A percentile compares a stretch with the other conserved stretches of the same genome.
These are phyloP conservation scores for Eutrema japonicum DNA, from an alignment of 345 rosid species.

Conservation along the genomic window DNA sequence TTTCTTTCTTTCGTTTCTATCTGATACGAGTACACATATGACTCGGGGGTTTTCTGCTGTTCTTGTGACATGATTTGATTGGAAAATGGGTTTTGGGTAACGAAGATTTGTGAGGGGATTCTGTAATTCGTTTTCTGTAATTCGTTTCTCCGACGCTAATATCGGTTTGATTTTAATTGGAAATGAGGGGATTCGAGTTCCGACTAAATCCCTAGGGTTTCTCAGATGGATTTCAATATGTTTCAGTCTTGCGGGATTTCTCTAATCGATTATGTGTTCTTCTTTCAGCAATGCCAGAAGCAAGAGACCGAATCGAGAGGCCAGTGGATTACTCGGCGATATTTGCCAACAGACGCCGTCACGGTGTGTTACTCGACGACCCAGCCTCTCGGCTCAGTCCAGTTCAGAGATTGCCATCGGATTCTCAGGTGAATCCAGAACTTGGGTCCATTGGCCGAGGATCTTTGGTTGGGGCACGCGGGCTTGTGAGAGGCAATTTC, in stretches of 20 bases:
- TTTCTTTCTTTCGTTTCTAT: background rate
- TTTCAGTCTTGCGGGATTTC: background rate
- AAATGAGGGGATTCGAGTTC: slow-evolving; percentile 2
- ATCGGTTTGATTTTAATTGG: background rate
- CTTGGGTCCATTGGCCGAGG: slow-evolving; percentile 20
- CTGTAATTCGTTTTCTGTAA: background rate
- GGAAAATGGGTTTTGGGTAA: background rate
- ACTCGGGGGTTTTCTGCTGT: background rate
- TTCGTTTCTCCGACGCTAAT: background rate
- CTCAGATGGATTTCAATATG: background rate
- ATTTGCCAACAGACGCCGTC: slow-evolving; percentile 51
- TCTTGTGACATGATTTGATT: slow-evolving; percentile 19
- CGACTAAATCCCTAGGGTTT: slow-evolving; percentile 5
- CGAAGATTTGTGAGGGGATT: background rate
- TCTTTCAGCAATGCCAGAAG: slow-evolving; percentile 56
- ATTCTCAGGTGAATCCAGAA: slow-evolving; percentile 6
- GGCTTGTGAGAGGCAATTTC: slow-evolving; percentile 45
- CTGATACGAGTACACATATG: background rate
- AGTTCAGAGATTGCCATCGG: slow-evolving; percentile 26
- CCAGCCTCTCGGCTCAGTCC: slow-evolving; percentile 38
- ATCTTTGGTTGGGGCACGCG: slow-evolving; percentile 28
- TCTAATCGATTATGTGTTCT: background rate
- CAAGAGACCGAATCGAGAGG: slow-evolving; percentile 70
- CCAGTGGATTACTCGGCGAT: slow-evolving; percentile 55
- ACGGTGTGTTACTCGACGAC: slow-evolving; percentile 49